Evolutionary conservation across 108 stramenopile genomes (phyloP).

Genomic region (Conticribra guillardii): DNA sequence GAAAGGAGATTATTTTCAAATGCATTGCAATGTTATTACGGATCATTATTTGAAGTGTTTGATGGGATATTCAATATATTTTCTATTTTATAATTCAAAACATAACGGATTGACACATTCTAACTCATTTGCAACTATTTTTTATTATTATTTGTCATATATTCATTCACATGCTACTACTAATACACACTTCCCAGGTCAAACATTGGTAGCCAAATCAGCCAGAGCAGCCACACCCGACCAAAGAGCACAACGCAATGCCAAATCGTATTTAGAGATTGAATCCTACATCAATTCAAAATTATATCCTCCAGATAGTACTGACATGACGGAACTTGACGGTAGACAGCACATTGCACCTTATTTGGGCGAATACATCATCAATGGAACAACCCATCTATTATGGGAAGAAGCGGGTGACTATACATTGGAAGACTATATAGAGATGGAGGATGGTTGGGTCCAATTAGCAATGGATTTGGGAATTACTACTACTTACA

Average conservation of each 20-base stretch:
- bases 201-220: conserved; percentile 25
- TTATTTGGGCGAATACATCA: conserved; percentile 28
- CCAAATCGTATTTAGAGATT: conserved; percentile 38
- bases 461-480: conserved; percentile 36
- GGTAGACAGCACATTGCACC: conserved; percentile 32
- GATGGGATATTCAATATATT: too few relatives aligned
- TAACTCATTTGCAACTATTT: too few relatives aligned
- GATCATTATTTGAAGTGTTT: too few relatives aligned
- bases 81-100: too few relatives aligned
- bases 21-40: too few relatives aligned
- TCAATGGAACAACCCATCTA: conserved; percentile 30
- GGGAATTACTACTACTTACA: too few relatives aligned
- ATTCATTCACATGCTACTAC: not conserved
- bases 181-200: not conserved
- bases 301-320: conserved; percentile 6
- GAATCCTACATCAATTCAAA: conserved; percentile 40
- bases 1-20: too few relatives aligned
- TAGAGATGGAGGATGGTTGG: conserved; percentile 43
- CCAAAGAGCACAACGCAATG: conserved; percentile 23
- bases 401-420: conserved; percentile 38
- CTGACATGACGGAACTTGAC: too few relatives aligned
- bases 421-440: conserved; percentile 46
- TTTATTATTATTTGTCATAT: not conserved
- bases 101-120: too few relatives aligned
- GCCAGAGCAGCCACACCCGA: conserved; percentile 23